Conservation (phyloP, 129 eudicot genomes). For the Mikania micrantha region DNA sequence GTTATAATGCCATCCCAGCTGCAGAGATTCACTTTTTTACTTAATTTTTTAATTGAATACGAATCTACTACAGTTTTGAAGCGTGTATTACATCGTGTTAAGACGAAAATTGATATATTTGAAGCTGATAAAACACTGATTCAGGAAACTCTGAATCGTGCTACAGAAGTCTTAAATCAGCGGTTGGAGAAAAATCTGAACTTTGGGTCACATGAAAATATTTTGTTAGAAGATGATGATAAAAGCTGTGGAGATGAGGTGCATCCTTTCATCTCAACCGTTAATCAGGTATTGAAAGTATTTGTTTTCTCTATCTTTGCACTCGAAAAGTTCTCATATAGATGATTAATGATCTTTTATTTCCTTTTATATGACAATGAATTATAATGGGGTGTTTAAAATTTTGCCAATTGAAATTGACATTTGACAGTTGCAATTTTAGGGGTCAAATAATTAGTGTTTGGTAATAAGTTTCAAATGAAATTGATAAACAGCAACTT, state of each 20-base stretch:
- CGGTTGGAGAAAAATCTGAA: conserved; percentile 23
- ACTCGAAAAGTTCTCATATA: background rate
- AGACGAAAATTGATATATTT: conserved; percentile 20
- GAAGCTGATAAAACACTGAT: conserved; percentile 43
- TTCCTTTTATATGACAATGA: background rate
- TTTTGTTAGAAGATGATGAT: conserved; percentile 5
- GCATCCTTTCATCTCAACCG: conserved; percentile 18
- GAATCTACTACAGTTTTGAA: conserved; percentile 53
- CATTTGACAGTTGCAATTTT: no score
- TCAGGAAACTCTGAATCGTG: conserved; percentile 32
- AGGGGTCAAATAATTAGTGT: no score
- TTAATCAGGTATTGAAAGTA: conserved; percentile 30
- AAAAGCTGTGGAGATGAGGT: conserved; percentile 32
- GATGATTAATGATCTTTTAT: background rate
- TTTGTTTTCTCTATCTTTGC: background rate
- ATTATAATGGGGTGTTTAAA: no score
- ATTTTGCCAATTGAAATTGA: no score
- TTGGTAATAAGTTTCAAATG: no score
- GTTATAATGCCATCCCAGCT: conserved; percentile 39
- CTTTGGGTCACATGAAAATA: conserved; percentile 8
- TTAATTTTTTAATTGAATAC: conserved; percentile 47
- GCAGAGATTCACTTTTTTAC: conserved; percentile 47
- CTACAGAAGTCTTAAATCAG: conserved; percentile 32
- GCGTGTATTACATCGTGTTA: conserved; percentile 35
- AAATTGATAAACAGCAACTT: no score